Percentiles rank a stretch among this genome's conserved stretches.
Conservation (phyloP, 2,329 filamentous ascomycete genomes). For the Tolypocladium inflatum region DNA sequence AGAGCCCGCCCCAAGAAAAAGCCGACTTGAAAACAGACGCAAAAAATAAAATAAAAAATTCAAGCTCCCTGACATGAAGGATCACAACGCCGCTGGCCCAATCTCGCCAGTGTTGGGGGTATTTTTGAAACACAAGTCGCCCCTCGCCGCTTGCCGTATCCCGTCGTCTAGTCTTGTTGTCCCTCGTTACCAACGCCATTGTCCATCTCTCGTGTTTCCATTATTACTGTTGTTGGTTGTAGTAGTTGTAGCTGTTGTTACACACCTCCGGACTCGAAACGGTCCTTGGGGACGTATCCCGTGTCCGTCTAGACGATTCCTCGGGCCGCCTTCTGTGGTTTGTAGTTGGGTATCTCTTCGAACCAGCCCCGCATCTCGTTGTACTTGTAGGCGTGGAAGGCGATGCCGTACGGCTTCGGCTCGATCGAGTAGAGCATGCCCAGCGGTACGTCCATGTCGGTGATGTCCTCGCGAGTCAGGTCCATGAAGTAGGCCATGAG, state of each 20-base stretch:
- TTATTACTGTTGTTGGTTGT: not conserved
- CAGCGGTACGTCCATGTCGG: slow-evolving; percentile 85
- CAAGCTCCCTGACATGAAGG: not conserved
- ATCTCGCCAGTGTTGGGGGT: not conserved
- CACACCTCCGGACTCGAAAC: not conserved
- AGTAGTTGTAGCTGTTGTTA: not conserved
- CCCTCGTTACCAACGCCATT: not conserved
- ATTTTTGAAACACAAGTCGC: not conserved
- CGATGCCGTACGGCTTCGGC: slow-evolving; percentile 94
- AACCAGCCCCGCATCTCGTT: slow-evolving; percentile 73
- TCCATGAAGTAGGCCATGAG: slow-evolving; percentile 96
- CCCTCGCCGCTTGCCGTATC: not conserved
- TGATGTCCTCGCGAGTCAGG: slow-evolving; percentile 80
- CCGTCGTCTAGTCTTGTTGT: not conserved
- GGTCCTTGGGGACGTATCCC: not conserved
- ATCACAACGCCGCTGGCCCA: not conserved
- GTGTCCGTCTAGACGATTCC: slow-evolving; percentile 14
- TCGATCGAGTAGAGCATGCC: slow-evolving; percentile 93
- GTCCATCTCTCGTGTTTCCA: not conserved
- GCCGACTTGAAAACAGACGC: not conserved
- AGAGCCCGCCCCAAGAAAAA: not conserved
- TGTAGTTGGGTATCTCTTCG: slow-evolving; percentile 75
- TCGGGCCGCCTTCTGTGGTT: slow-evolving; percentile 46
- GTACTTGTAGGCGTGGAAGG: slow-evolving; percentile 93
- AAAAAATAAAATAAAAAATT: not conserved